Conservation (phyloP, 345 rosid species). For the Hypericum androsaemum region DNA sequence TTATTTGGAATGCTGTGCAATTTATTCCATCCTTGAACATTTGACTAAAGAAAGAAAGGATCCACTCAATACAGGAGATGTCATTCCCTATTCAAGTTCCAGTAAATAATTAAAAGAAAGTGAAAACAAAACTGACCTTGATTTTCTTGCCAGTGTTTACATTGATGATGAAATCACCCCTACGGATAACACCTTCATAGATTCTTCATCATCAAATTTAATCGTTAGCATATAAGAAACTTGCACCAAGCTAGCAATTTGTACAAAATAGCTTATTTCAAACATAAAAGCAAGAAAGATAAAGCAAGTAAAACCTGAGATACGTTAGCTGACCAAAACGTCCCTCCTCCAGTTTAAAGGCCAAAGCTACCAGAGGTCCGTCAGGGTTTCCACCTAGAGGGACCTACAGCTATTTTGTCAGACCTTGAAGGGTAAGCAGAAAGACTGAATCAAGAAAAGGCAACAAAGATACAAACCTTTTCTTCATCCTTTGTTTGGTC, state of each 20-base stretch:
- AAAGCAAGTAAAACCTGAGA: constrained; percentile 39
- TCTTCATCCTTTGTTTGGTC: constrained; percentile 83
- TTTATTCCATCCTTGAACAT: too few species aligned
- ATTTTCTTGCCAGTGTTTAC: constrained; percentile 89
- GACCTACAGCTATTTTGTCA: constrained; percentile 37
- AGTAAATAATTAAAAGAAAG: background rate
- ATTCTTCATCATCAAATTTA: constrained; percentile 39
- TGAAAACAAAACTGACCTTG: constrained; percentile 45
- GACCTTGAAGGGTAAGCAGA: background rate
- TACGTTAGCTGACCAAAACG: constrained; percentile 92
- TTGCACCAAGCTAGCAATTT: background rate
- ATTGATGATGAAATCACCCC: constrained; percentile 84
- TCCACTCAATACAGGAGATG: too few species aligned
- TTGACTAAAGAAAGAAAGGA: too few species aligned
- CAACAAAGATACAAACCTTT: constrained; percentile 41
- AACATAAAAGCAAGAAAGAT: background rate
- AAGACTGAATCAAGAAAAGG: constrained; percentile 3
- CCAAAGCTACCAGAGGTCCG: constrained; percentile 95
- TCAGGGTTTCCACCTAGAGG: constrained; percentile 72
- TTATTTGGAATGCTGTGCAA: too few species aligned
- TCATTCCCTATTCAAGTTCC: background rate
- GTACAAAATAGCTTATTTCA: background rate
- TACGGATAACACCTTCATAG: constrained; percentile 87
- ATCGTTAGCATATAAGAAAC: constrained; percentile 18
- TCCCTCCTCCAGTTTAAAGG: constrained; percentile 97